Base-by-base conservation (phyloP, 495 filamentous ascomycete species). In the Neurospora pannonica region DNA sequence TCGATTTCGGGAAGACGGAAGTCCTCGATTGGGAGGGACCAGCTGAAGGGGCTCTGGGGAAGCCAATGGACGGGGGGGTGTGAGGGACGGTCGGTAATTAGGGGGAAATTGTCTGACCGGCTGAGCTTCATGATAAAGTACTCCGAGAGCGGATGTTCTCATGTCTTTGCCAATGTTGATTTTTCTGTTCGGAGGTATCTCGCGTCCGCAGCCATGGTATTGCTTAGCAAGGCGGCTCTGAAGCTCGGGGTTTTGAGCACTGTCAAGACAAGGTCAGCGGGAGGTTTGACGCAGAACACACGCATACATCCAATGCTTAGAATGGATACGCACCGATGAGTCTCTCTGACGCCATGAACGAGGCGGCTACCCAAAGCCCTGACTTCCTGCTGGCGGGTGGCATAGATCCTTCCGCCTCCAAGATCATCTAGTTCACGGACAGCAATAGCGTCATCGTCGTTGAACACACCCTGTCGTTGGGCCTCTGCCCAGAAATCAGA, bases 371-470 rank as follows among this genome's bases (percentile, higher is more conserved):
- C 54, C 28, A 67, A 34, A 17, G 54, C 54, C 13, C 24, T 28
- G 28, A 36, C 54, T 67, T 67, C 54, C 38, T 38, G 54, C 37
- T 71, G 28, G 15, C 37, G 39, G 34, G 38, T 34, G 19, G 71
- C 76, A 39, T 81, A 77, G 36, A 77, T 36, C 24, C 79, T 54
- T 13, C 74, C 77, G 10, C 78, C 79, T 6, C 79, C 79, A 15
- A 81, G 77, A 34, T 78, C 75, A 62, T 78, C 78, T 21, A 81
- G 74, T 36, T 72, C 75, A n/a, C 72, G 73, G 38, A 81, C 79
- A 1, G 24, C 73, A 2, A 46, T 71, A 15, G 79, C 78, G n/a
- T 81, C 79, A 13, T 77, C 77, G 28, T 81, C 79, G 10, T 81
- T 43, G 21, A 81, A 81, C 3, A 21, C 48, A 5, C 78, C 38